Base-by-base conservation (phyloP, 2,329 filamentous ascomycete species). In the Colletotrichum caudatum region DNA sequence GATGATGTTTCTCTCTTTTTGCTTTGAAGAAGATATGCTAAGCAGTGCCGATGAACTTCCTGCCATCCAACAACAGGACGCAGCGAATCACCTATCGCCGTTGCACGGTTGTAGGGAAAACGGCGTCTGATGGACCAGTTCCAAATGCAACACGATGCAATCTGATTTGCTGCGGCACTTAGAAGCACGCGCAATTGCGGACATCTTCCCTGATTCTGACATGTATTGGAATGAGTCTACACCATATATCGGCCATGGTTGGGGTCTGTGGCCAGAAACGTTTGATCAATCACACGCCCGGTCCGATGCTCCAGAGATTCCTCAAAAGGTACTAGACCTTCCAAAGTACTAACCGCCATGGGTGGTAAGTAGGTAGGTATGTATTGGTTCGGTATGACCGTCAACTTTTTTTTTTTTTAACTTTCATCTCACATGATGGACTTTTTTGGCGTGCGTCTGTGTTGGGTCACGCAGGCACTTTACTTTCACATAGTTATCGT, bases 201-300 rank as follows among this genome's bases (percentile, higher is more conserved):
- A 57, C 63, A 33, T 58, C 66, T 71, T 58, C 54, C 58, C 46
- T 71, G 59, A 69, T 37, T 23, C 59, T 64, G 69, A 69, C 65
- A 53, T 64, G 68, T 69, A 54, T 54, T 60, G 39, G 5, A 48
- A 59, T 53, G 9, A n/a, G 16, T 39, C 54, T 59, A 26, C 41
- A 56, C 35, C 48, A 51, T 39, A 37, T 66, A 37, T 50, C 56
- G 46, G 69, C 33, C 60, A 56, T 69, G 39, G 29, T 64, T 64
- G 59, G 69, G 60, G 44, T 41, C 65, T 63, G 39, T 18, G 46
- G 37, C 59, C 64, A 48, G 69, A 64, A 71, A 51, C 53, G 65
- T 69, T 60, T 37, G 46, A 48, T 48, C 69, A 71, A 69, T 64
- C 69, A 69, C 51, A 64, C 39, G 23, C 29, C 33, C 8, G 20